phyloP scores from a whole-genome alignment of 2,329 filamentous ascomycete species.

The Pseudopyricularia javanii region DNA sequence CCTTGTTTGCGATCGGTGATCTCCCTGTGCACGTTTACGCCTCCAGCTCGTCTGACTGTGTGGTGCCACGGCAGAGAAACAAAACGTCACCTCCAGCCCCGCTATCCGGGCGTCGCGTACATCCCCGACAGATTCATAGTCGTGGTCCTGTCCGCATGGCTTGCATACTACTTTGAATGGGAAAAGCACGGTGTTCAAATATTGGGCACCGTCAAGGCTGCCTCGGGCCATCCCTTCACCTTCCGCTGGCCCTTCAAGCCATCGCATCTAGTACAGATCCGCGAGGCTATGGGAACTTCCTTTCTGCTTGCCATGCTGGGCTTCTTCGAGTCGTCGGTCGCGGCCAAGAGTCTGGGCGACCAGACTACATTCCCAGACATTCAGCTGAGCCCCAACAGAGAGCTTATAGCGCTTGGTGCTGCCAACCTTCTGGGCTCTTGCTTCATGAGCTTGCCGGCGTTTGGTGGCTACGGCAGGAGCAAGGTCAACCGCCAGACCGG shows the following conservation, averaged over 20 bases:
- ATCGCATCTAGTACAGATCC: constrained; percentile 67
- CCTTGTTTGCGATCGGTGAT: neutral
- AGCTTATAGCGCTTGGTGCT: constrained; percentile 80
- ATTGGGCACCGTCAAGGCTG: constrained; percentile 68
- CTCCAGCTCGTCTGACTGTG: neutral
- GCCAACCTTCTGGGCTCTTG: constrained; percentile 86
- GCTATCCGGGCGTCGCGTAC: constrained; percentile 72
- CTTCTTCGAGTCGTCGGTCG: constrained; percentile 97
- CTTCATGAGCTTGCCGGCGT: constrained; percentile 86
- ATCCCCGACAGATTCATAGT: constrained; percentile 85
- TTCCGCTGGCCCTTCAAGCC: constrained; percentile 79
- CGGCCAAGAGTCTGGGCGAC: constrained; percentile 76
- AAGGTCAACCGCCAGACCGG: constrained; percentile 92
- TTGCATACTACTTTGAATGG: constrained; percentile 70
- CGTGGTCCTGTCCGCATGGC: constrained; percentile 70
- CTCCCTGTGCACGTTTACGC: neutral
- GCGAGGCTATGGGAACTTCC: constrained; percentile 76
- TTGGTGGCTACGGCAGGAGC: constrained; percentile 91
- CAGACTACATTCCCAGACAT: constrained; percentile 63
- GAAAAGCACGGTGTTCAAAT: constrained; percentile 69
- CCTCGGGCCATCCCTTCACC: constrained; percentile 58
- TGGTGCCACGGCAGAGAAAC: constrained; percentile 43
- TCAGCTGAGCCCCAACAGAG: constrained; percentile 77
- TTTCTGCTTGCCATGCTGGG: constrained; percentile 90
- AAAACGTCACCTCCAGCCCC: constrained; percentile 69